Evolutionary conservation across 108 stramenopile genomes (phyloP), one percentile per base, ranked within the genome.

Genomic region (Cyclotella kingstonii): DNA sequence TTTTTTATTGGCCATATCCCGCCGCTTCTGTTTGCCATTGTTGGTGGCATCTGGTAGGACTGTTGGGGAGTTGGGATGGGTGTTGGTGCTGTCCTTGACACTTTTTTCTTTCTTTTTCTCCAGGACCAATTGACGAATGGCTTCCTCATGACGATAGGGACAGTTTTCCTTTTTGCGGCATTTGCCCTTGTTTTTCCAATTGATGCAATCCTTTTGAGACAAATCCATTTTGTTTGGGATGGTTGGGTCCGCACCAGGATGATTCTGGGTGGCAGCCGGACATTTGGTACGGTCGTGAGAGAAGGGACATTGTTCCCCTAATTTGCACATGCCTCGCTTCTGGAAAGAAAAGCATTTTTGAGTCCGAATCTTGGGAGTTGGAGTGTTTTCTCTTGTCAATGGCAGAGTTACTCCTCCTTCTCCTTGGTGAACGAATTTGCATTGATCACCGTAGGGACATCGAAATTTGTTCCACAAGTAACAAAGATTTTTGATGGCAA

Each of bases 111-210:
- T 53, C 48, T 75, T 73, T 46, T 85, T 89, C 0, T 63, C 54
- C 8, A 85, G 54, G 5, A 62, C 61, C 27, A 30, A 42, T 26
- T 76, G 65, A 5, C 69, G 82, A 4, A 89, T n/a, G 31, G 57
- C 41, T 54, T 68, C 58, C 29, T 84, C 83, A 48, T 89, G 88
- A 3, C 79, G 71, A 44, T 84, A 89, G 0, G 77, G 77, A 29
- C 88, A 89, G 11, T 54, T 73, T 36, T 83, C 71, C 6, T 72
- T 70, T 73, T 86, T 89, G 40, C 84, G 76, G 39, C 88, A 89
- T 53, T 86, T 89, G 17, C 88, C 88, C 58, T 89, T 89, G 46
- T 81, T 86, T 54, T 86, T 89, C 81, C 81, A 89, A 33, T 83
- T 84, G 74, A 89, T 89, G 63, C 88, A 89, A 45, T 86, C 83